Conservation (phyloP, 257 asterid species). For the Oldenlandia corymbosa region DNA sequence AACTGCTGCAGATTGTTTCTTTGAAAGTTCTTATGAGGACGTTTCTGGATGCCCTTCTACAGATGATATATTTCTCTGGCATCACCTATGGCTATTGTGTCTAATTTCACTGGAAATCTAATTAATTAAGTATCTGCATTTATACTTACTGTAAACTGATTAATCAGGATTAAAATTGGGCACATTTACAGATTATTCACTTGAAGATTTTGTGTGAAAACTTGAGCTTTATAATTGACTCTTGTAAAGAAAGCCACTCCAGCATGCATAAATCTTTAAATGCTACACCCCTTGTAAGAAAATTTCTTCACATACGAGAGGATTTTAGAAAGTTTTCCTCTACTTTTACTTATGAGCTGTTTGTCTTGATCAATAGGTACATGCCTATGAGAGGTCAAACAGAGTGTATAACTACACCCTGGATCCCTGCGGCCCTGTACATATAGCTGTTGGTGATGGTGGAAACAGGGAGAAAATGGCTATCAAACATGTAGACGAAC, state of each 20-base stretch:
- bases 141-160: background rate
- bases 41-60: background rate
- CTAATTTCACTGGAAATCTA: too few relatives aligned
- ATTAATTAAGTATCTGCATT: too few relatives aligned
- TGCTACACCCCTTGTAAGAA: background rate
- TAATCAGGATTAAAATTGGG: background rate
- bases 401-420: conserved; percentile 81
- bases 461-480: conserved; percentile 94
- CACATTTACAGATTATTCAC: background rate
- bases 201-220: background rate
- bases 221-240: background rate
- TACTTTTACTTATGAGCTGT: background rate
- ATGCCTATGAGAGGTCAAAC: conserved; percentile 92
- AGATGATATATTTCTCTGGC: background rate
- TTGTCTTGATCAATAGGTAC: conserved; percentile 48
- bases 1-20: background rate
- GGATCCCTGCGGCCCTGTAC: conserved; percentile 82
- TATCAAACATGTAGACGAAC: conserved; percentile 58
- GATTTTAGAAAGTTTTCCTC: background rate
- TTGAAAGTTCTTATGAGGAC: background rate
- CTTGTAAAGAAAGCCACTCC: too few relatives aligned
- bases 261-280: background rate
- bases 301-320: background rate
- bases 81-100: background rate
- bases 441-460: conserved; percentile 87